These are phyloP conservation scores for Eutypa lata DNA, from an alignment of 2,329 filamentous ascomycete species.

Conservation along the genomic window DNA sequence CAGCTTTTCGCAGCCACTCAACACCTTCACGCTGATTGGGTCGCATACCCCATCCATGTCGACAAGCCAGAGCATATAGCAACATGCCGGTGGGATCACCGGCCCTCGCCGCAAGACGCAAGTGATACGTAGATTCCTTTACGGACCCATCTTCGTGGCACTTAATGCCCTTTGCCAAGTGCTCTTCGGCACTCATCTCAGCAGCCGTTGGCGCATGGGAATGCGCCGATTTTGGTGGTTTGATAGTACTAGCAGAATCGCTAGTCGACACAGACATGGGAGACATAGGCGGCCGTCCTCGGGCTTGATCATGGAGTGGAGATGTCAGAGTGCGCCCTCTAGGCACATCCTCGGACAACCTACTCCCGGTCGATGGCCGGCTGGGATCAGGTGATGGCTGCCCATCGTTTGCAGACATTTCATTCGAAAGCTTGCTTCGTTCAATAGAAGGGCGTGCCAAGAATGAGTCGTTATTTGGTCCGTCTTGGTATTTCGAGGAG, in stretches of 20 bases:
- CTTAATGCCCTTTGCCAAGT: constrained; percentile 84
- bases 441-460: constrained; percentile 47
- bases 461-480: constrained; percentile 36
- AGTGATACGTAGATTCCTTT: constrained; percentile 93
- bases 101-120: constrained; percentile 81
- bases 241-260: constrained; percentile 55
- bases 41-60: constrained; percentile 97
- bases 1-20: constrained; percentile 86
- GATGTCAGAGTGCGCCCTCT: constrained; percentile 44
- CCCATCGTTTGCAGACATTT: constrained; percentile 38
- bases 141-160: constrained; percentile 84
- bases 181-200: constrained; percentile 80
- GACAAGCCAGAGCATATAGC: constrained; percentile 88
- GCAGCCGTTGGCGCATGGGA: constrained; percentile 55
- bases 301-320: constrained; percentile 34
- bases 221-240: constrained; percentile 38
- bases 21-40: constrained; percentile 88
- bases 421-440: constrained; percentile 47
- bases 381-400: constrained; percentile 43
- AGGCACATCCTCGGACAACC: constrained; percentile 46
- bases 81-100: constrained; percentile 93
- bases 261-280: constrained; percentile 48
- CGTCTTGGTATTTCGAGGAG: constrained; percentile 33
- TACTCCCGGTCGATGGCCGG: constrained; percentile 40
- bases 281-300: constrained; percentile 44